Evolutionary conservation across 2,329 filamentous ascomycete genomes (phyloP).

Genomic region (Stagonosporopsis cucurbitacearum): DNA sequence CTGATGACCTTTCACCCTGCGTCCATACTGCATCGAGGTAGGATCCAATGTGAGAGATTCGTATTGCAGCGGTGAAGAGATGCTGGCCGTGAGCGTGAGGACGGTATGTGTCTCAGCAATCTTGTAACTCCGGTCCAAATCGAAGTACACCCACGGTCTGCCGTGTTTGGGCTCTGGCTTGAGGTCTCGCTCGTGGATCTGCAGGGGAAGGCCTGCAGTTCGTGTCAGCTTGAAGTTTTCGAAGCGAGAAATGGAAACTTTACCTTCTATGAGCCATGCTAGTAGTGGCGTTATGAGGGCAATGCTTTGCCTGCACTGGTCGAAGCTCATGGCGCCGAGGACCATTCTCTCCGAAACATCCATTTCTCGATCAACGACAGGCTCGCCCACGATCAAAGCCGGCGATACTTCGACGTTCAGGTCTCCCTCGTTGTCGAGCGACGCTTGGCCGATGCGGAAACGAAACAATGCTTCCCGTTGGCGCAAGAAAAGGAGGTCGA

Average conservation of each 20-base stretch:
- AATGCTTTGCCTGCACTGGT: neutral
- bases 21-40: slow-evolving; percentile 5
- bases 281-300: neutral
- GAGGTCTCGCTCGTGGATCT: neutral
- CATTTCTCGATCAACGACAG: neutral
- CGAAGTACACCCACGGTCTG: neutral
- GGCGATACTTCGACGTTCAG: neutral
- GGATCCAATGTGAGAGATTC: neutral
- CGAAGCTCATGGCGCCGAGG: neutral
- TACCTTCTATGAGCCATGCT: neutral
- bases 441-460: neutral
- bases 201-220: neutral
- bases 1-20: neutral
- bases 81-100: neutral
- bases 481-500: slow-evolving; percentile 1
- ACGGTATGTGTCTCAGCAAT: neutral
- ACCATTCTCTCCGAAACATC: neutral
- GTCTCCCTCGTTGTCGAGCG: neutral
- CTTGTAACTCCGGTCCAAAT: neutral
- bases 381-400: neutral
- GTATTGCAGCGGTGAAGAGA: neutral
- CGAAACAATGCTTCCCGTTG: neutral
- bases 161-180: neutral
- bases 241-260: neutral
- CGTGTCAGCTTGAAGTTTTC: neutral